A percentile compares a stretch with the other conserved stretches of the same genome.
These are phyloP conservation scores for Aspergillus fructus DNA, from an alignment of 2,329 filamentous ascomycete species.

Conservation along the genomic window DNA sequence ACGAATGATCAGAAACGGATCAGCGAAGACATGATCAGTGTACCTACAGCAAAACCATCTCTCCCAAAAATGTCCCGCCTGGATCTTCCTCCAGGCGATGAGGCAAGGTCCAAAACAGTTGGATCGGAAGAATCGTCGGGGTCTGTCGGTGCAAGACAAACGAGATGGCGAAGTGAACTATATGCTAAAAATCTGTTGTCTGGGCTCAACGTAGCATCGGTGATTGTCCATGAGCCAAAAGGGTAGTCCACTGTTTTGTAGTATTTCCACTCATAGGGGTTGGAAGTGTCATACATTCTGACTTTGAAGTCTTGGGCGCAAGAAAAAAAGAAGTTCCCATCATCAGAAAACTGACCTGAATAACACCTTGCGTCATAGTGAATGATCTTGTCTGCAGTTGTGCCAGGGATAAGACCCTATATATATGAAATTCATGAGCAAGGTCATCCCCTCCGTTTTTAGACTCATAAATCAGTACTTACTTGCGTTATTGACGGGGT, in stretches of 20 bases:
- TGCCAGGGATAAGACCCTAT: conserved; percentile 73
- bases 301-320: conserved; percentile 92
- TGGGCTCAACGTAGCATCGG: conserved; percentile 84
- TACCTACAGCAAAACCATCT: conserved; percentile 46
- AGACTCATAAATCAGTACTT: conserved; percentile 17
- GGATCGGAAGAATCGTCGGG: conserved; percentile 78
- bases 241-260: conserved; percentile 89
- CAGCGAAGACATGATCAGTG: background rate
- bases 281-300: conserved; percentile 95
- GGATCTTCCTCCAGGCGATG: conserved; percentile 45
- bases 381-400: conserved; percentile 78
- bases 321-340: conserved; percentile 95
- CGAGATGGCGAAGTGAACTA: conserved; percentile 79
- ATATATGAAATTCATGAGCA: conserved; percentile 3
- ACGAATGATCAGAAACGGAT: conserved; percentile 13
- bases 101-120: conserved; percentile 70
- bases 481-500: conserved; percentile 70
- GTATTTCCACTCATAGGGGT: conserved; percentile 92
- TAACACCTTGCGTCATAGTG: conserved; percentile 86
- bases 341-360: conserved; percentile 93
- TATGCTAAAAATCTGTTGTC: conserved; percentile 93
- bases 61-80: conserved; percentile 34
- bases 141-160: conserved; percentile 85
- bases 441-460: background rate
- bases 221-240: conserved; percentile 91